Evolutionary conservation across 2,329 filamentous ascomycete species (phyloP), one percentile per base, ranked within the genome.

Genomic region (Ceratocystis papillata): DNA sequence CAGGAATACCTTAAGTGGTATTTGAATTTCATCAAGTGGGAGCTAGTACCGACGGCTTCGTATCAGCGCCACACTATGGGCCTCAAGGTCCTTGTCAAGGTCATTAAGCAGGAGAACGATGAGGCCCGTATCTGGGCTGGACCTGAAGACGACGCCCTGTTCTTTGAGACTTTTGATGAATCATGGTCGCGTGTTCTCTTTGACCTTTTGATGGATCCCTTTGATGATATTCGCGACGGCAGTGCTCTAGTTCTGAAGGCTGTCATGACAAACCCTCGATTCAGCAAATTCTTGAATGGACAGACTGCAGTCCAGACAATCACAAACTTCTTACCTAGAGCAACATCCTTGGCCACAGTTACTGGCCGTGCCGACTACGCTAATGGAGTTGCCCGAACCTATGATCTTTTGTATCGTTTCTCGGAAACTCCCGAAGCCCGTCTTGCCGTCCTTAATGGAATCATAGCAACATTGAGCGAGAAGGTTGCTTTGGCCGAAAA

Each of bases 331-430:
- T 77, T 83, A 48, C 70, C 69, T 1, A 78, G 79, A 65, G 83
- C 84, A 0, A 81, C 87, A 66, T 74, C 76, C 3, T 77, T 83
- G 44, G 86, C 89, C 67, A 80, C 85, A 25, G 79, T 77, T 30
- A 96, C 90, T 3, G 90, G 90, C 25, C 83, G 94, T 68, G 93
- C 91, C 12, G 92, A 97, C 73, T 90, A 96, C 73, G 91, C 92
- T 1, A 93, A 99, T 75, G 93, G 93, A 8, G 86, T 94, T 61
- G 93, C 92, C 44, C 85, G 90, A 64, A 80, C 87, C 2, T 88
- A 87, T 68, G 85, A 88, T 50, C 77, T 96, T 17, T 74, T 90
- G 3, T 89, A 86, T 72, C 78, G 78, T 50, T 83, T 85, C 73
- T 77, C 82, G 15, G 72, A 72, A 20, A 74, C 74, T 1, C 73